Evolutionary conservation across 1,284 basidiomycete genomes (phyloP).

Genomic region (Boletus mariae): DNA sequence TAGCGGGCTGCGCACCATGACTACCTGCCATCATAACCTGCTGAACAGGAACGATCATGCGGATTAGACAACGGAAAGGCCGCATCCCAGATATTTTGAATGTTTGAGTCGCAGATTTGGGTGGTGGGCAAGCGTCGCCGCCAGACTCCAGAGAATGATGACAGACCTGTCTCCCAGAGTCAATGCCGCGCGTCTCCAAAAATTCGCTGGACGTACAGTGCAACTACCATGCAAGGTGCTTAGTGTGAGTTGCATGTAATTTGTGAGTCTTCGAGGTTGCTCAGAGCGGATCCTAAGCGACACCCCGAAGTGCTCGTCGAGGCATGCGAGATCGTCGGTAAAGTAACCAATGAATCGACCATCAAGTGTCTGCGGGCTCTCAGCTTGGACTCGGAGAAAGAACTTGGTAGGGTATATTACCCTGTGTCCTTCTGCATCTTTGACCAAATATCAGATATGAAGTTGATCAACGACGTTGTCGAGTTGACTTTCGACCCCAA

Average conservation of each 20-base stretch:
- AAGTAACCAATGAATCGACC: slow-evolving; percentile 54
- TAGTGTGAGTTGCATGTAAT: slow-evolving; percentile 38
- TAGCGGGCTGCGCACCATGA: neutral
- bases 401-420: slow-evolving; percentile 50
- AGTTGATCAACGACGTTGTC: slow-evolving; percentile 61
- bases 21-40: neutral
- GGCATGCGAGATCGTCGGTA: slow-evolving; percentile 74
- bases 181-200: slow-evolving; percentile 57
- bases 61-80: neutral
- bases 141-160: no score
- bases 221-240: slow-evolving; percentile 70
- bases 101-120: no score
- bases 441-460: slow-evolving; percentile 49
- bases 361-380: slow-evolving; percentile 63
- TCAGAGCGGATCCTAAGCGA: slow-evolving; percentile 38
- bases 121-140: no score
- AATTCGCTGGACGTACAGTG: slow-evolving; percentile 58
- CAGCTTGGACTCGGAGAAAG: slow-evolving; percentile 51
- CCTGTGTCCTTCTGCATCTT: neutral
- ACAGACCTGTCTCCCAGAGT: slow-evolving; percentile 50
- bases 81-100: no score
- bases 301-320: slow-evolving; percentile 57
- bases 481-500: slow-evolving; percentile 61
- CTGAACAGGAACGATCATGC: neutral
- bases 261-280: neutral